These are phyloP conservation scores for Eucalyptus curtisii DNA, from an alignment of 345 rosid genomes.

Conservation along the genomic window DNA sequence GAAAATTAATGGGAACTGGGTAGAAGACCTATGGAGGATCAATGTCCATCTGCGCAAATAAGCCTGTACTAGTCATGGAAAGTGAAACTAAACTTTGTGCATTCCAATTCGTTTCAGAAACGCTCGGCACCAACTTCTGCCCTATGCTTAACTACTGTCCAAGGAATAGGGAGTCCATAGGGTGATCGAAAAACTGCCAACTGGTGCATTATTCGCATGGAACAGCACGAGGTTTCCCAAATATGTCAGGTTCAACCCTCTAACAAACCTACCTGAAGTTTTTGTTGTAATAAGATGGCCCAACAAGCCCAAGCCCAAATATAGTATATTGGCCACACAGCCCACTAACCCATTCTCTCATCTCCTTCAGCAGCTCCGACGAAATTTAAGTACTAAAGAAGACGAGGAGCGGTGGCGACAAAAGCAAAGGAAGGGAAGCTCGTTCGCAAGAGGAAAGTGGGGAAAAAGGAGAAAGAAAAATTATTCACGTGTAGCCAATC, in stretches of 20 bases:
- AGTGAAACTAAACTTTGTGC: not conserved
- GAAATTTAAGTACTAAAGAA: no score
- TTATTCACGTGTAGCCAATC: no score
- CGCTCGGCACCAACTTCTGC: not conserved
- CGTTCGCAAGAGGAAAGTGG: no score
- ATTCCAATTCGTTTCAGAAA: not conserved
- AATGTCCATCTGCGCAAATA: constrained; percentile 1
- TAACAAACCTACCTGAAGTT: not conserved
- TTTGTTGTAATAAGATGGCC: not conserved
- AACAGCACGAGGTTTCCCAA: not conserved
- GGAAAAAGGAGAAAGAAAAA: no score
- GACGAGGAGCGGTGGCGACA: no score
- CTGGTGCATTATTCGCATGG: not conserved
- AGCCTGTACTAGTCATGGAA: not conserved
- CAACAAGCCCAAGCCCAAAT: no score
- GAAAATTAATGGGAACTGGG: not conserved
- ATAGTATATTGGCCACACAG: no score
- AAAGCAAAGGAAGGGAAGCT: no score
- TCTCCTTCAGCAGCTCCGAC: no score
- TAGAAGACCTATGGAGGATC: not conserved
- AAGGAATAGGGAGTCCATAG: constrained; percentile 1
- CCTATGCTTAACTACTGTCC: not conserved
- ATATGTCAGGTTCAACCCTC: not conserved
- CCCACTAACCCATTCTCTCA: no score
- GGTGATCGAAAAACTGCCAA: constrained; percentile 13